A percentile compares a stretch with the other conserved stretches of the same genome.
phyloP scores from a whole-genome alignment of 78 protist genomes.

The Bigelowiella natans region DNA sequence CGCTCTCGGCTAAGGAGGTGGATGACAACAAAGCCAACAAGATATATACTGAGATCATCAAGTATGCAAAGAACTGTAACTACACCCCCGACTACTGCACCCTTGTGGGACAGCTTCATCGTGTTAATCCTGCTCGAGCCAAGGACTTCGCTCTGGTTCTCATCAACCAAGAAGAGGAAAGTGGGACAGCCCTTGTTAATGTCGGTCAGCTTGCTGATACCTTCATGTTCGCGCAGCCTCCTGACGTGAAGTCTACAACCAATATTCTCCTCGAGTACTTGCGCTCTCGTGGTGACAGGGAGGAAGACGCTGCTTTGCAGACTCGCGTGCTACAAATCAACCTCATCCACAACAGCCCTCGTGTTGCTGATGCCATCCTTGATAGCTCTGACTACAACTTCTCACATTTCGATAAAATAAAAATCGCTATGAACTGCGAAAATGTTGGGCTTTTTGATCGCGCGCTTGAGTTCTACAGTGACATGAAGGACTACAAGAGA shows the following conservation, averaged over 20 bases:
- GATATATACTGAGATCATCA: conserved; percentile 75
- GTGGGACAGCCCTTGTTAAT: conserved; percentile 58
- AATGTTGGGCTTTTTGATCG: conserved; percentile 82
- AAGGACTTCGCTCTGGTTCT: conserved; percentile 69
- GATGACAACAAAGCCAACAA: conserved; percentile 37
- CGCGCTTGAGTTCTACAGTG: conserved; percentile 91
- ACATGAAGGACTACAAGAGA: conserved; percentile 80
- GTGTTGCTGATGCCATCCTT: conserved; percentile 91
- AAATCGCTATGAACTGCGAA: conserved; percentile 92
- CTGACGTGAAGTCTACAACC: conserved; percentile 76
- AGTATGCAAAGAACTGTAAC: conserved; percentile 69
- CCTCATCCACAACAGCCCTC: conserved; percentile 50
- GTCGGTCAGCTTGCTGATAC: conserved; percentile 65
- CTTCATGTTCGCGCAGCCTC: conserved; percentile 48
- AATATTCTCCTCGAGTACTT: conserved; percentile 71
- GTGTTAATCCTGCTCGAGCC: conserved; percentile 70
- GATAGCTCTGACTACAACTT: conserved; percentile 56
- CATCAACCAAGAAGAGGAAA: conserved; percentile 24
- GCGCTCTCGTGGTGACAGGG: conserved; percentile 68
- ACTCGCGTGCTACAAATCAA: conserved; percentile 92
- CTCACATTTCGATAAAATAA: conserved; percentile 80
- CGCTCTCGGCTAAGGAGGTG: conserved; percentile 18
- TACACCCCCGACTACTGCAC: conserved; percentile 53
- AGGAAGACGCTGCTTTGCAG: conserved; percentile 76
- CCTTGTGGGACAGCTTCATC: conserved; percentile 49